Evolutionary conservation across 192 early-diverging fungal genomes (phyloP).

Genomic region (Neocallimastix lanati): DNA sequence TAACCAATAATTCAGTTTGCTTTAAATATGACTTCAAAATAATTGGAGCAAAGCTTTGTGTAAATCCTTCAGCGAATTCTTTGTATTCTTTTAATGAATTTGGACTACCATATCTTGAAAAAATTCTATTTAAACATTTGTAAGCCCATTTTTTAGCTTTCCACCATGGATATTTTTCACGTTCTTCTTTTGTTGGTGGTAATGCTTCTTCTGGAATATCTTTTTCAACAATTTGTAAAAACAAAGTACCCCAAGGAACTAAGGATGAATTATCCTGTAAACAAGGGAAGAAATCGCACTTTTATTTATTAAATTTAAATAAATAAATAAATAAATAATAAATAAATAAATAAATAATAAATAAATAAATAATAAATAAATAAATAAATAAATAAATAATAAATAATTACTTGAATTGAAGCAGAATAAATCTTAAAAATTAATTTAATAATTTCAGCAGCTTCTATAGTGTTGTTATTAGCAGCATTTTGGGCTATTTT

Average conservation of each 20-base stretch:
- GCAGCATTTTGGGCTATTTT: conserved; percentile 50
- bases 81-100: conserved; percentile 17
- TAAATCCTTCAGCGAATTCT: conserved; percentile 64
- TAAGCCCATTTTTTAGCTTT: conserved; percentile 93
- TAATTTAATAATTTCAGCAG: conserved; percentile 66
- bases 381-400: too few species aligned
- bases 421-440: conserved; percentile 66
- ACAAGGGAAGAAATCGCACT: conserved; percentile 28
- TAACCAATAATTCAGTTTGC: conserved; percentile 60
- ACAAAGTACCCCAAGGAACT: conserved; percentile 74
- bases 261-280: conserved; percentile 51
- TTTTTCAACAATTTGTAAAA: conserved; percentile 61
- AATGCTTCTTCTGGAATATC: conserved; percentile 25
- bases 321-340: too few species aligned
- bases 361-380: too few species aligned
- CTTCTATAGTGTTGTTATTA: conserved; percentile 42
- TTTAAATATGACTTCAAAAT: conserved; percentile 69
- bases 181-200: conserved; percentile 34
- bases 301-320: too few species aligned
- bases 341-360: too few species aligned
- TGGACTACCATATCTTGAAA: conserved; percentile 18
- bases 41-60: conserved; percentile 75
- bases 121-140: conserved; percentile 68
- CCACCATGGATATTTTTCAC: conserved; percentile 70
- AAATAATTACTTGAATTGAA: conserved; percentile 30